Base-by-base conservation (phyloP, 805 yeast genomes). In the Candida sphagnicola region DNA sequence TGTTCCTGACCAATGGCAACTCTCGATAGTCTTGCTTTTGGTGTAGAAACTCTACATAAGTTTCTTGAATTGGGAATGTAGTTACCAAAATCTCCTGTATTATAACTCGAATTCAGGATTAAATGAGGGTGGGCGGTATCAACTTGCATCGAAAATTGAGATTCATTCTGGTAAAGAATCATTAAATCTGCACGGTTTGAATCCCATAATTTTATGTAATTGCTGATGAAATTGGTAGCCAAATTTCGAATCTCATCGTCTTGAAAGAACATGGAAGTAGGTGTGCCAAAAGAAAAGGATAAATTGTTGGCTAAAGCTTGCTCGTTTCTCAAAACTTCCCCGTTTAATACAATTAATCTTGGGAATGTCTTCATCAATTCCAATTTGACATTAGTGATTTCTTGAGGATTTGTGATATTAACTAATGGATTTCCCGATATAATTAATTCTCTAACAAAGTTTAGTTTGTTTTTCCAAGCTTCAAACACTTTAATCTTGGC, bases 151-250 rank as follows among this genome's bases (percentile, higher is more conserved):
- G 97, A 89, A 51, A 93, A 91, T 54, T 84, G 86, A 0, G 97
- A 87, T 51, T 82, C 84, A 34, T 77, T 75, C 37, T 93, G 87
- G 57, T 93, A 93, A 21, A 93, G 66, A 31, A 75, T 72, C 58
- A 83, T 56, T 35, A 93, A 67, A 40, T 82, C 90, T 8, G 70
- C 52, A 43, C 99, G 68, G 53, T 85, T 80, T 4, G 74, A 51
- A 63, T 93, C 99, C 95, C 95, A 93, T 35, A 83, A 64, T 38
- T 80, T 78, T 42, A 85, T 67, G 59, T 76, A 93, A 47, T 85
- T 83, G 19, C 87, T 61, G 5, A 90, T 67, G 57, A 93, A 93
- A 51, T 74, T 79, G n/a, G 89, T 80, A 5, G 93, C 80, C 21
- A 85, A 63, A 18, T 70, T 67, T 45, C 85, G 88, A 23, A 88